Evolutionary conservation across 305 asterid genomes (phyloP).

Genomic region (Plantago lanceolata): DNA sequence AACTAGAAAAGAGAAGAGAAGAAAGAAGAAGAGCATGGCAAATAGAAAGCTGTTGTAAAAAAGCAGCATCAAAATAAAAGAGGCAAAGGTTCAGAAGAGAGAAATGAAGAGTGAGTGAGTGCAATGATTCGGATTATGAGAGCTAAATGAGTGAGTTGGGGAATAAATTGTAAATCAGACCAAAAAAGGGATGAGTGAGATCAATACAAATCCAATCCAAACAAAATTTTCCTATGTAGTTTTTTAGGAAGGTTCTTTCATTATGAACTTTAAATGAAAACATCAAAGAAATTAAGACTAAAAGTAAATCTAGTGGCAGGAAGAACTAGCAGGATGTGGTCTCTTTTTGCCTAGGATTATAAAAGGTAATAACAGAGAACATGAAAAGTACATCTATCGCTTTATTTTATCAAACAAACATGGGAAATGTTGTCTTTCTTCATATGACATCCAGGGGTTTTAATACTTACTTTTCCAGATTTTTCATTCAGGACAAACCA

Average conservation of each 20-base stretch:
- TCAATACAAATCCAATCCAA: neutral
- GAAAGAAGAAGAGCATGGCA: neutral
- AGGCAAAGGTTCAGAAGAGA: neutral
- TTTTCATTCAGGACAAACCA: conserved; percentile 97
- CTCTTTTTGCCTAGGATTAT: conserved; percentile 2
- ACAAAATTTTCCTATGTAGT: neutral
- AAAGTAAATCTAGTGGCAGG: neutral
- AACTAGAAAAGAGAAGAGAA: too few species aligned
- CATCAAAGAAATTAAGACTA: conserved; percentile 10
- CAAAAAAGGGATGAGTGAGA: neutral
- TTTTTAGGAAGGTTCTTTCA: too few species aligned
- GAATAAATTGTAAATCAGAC: neutral
- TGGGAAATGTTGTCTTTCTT: conserved; percentile 6
- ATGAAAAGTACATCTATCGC: conserved; percentile 8
- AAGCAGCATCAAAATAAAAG: neutral
- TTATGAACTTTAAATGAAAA: too few species aligned
- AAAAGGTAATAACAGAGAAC: neutral
- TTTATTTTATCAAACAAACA: conserved; percentile 1
- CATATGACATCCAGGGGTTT: conserved; percentile 16
- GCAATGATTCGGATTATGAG: neutral
- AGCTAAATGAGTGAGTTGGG: too few species aligned
- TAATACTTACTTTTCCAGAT: conserved; percentile 79
- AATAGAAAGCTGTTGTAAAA: too few species aligned
- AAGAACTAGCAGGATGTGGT: conserved; percentile 14
- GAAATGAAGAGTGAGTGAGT: too few species aligned